Evolutionary conservation across 306 rosid genomes (phyloP), one percentile per base, ranked within the genome.

Genomic region (Spatholobus suberectus): DNA sequence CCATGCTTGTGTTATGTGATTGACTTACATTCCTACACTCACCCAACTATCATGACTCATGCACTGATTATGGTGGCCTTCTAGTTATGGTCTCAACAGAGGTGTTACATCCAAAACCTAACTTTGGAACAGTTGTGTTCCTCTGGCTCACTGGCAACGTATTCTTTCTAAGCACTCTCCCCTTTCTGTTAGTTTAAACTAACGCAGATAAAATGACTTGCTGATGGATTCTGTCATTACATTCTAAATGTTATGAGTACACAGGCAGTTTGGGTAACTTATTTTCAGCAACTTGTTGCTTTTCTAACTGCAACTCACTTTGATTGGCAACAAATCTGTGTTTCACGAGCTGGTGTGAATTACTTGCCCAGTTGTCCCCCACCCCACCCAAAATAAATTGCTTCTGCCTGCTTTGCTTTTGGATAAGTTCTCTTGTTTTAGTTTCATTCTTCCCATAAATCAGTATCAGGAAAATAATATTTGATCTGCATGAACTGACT

Each of bases 401-500:
- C 26, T 58, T 71, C 40, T 27, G 29, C 70, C 49, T 52, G 40
- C 75, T 37, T 78, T 72, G 44, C 73, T 65, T 44, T 66, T 55
- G 66, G 46, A 65, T 51, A 15, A 29, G 57, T 32, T 52, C 37
- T 41, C 47, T 41, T 43, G 70, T 37, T 51, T 52, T 15, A 3
- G 5, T 55, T 40, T 29, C 47, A 55, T 26, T 66, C 29, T 52
- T 13, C 49, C 20, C 49, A 71, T 72, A 71, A 43, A 46, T 32
- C 9, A 37, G 26, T 67, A 17, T 75, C 49, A 23, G 52, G 54
- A 2, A n/a, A 9, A 35, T 62, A 70, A 24, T 57, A 26, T 32
- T 68, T 82, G 18, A 58, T 66, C 37, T 59, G 46, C 8, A 8
- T 78, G 57, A 70, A 51, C 82, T 75, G 57, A 38, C 24, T 47